Evolutionary conservation across 305 asterid genomes (phyloP).

Genomic region (Withania somnifera): DNA sequence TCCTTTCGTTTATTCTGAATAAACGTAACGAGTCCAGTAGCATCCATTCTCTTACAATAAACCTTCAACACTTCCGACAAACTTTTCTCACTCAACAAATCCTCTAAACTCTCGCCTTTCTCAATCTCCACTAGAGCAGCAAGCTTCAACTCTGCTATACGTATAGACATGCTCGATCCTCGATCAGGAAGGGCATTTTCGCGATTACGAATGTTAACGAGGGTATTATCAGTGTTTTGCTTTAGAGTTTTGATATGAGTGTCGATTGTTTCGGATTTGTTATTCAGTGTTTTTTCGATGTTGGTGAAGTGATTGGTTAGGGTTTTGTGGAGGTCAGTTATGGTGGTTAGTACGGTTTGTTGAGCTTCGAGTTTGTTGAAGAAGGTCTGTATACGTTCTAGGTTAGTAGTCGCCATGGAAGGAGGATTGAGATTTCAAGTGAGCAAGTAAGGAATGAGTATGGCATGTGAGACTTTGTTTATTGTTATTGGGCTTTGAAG

Average conservation of each 20-base stretch:
- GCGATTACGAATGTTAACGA: conserved; percentile 2
- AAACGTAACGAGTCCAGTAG: conserved; percentile 3
- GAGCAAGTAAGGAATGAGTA: too few relatives aligned
- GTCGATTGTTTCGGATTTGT: conserved; percentile 14
- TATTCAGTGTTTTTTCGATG: background rate
- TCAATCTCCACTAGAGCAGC: conserved; percentile 4
- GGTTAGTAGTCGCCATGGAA: background rate
- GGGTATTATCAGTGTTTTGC: background rate
- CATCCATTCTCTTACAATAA: conserved; percentile 14
- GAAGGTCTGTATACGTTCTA: conserved; percentile 6
- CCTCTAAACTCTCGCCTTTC: background rate
- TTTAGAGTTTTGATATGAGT: background rate
- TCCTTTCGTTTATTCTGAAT: conserved; percentile 10
- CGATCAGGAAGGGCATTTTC: conserved; percentile 5
- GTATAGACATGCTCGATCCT: background rate
- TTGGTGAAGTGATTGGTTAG: conserved; percentile 9
- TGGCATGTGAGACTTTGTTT: too few relatives aligned
- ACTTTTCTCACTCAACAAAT: background rate
- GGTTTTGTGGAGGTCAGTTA: conserved; percentile 13
- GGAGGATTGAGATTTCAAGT: too few relatives aligned
- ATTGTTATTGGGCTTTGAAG: too few relatives aligned
- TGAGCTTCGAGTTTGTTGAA: conserved; percentile 10
- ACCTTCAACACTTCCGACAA: conserved; percentile 1
- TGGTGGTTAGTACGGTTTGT: conserved; percentile 1
- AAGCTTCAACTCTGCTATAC: conserved; percentile 2